A percentile compares a stretch with the other conserved stretches of the same genome.
Conservation (phyloP, 768 basidiomycete species). For the Panaeolus papilionaceus region DNA sequence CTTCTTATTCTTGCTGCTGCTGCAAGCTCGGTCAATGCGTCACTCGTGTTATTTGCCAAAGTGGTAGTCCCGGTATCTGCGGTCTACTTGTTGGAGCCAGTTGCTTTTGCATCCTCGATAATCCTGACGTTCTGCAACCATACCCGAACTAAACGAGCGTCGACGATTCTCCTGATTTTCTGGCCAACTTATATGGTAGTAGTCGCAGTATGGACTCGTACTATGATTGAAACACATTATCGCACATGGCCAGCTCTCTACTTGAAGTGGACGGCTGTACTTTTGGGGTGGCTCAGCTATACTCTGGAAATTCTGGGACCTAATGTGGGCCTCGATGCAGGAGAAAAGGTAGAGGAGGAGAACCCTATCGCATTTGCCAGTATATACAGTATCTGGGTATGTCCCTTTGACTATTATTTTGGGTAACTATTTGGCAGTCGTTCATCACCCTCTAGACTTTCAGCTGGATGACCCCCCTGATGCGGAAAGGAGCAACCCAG, state of each 20-base stretch:
- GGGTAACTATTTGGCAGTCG: background rate
- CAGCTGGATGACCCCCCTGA: conserved; percentile 82
- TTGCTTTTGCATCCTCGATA: conserved; percentile 54
- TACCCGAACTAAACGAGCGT: too few species aligned
- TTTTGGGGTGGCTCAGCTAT: conserved; percentile 47
- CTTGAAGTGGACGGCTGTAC: too few species aligned
- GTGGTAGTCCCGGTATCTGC: conserved; percentile 47
- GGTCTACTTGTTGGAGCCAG: conserved; percentile 45
- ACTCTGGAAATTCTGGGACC: conserved; percentile 74
- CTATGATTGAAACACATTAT: too few species aligned
- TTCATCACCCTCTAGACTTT: conserved; percentile 59
- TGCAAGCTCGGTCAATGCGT: conserved; percentile 50
- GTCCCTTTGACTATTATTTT: conserved; percentile 19
- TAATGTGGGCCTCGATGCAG: conserved; percentile 44
- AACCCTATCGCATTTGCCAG: conserved; percentile 80
- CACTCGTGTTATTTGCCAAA: conserved; percentile 40
- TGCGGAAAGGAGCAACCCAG: conserved; percentile 68
- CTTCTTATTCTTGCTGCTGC: conserved; percentile 53
- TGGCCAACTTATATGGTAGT: too few species aligned
- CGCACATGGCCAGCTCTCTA: too few species aligned
- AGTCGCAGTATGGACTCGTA: too few species aligned
- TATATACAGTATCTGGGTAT: conserved; percentile 75
- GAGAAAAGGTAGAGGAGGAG: conserved; percentile 52
- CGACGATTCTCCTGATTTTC: too few species aligned
- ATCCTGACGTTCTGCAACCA: conserved; percentile 58